phyloP scores from a whole-genome alignment of 2,329 filamentous ascomycete species.

The Penicillium sumatraense region DNA sequence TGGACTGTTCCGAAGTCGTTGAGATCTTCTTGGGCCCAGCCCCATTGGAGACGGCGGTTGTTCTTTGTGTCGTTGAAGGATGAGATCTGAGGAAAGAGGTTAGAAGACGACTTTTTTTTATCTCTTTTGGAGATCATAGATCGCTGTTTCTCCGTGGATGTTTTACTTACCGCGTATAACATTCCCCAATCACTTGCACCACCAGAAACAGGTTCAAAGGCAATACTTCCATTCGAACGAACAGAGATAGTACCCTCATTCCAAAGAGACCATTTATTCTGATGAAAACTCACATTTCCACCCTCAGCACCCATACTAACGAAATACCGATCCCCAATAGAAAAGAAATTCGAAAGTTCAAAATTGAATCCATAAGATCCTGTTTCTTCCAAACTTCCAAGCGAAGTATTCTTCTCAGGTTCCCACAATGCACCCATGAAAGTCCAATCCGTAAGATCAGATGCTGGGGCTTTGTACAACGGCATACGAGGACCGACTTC shows the following conservation, averaged over 20 bases:
- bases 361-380: constrained; percentile 22
- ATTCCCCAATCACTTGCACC: constrained; percentile 19
- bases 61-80: constrained; percentile 20
- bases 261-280: constrained; percentile 17
- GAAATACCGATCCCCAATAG: constrained; percentile 17
- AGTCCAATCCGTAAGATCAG: constrained; percentile 18
- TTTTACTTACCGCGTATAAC: constrained; percentile 16
- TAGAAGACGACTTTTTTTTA: neutral
- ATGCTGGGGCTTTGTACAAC: constrained; percentile 15
- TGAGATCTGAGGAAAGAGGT: constrained; percentile 6
- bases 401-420: constrained; percentile 16
- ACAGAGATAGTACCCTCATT: constrained; percentile 19
- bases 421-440: constrained; percentile 22
- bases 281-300: constrained; percentile 18
- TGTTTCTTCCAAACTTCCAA: constrained; percentile 15
- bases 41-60: constrained; percentile 21
- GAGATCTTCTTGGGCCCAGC: constrained; percentile 19
- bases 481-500: constrained; percentile 19
- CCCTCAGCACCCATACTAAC: constrained; percentile 23
- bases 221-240: constrained; percentile 17
- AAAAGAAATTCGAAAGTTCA: constrained; percentile 23
- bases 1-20: constrained; percentile 17
- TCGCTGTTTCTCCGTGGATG: too few species aligned
- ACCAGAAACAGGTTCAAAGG: constrained; percentile 17
- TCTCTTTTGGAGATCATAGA: neutral